phyloP scores from a whole-genome alignment of 176 grass and related monocot genomes.

The Tillandsia leiboldiana region DNA sequence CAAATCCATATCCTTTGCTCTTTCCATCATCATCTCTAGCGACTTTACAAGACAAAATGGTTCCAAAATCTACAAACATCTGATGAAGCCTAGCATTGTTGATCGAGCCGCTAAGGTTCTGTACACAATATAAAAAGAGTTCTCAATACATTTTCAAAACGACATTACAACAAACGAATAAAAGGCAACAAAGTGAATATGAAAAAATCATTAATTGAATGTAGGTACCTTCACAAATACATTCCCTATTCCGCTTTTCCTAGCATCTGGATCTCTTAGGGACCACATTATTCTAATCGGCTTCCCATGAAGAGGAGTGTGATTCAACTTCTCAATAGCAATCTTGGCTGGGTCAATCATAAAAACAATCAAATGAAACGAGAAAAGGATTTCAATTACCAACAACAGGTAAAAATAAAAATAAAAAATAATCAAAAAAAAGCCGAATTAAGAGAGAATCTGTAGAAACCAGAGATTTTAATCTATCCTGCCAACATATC shows the following conservation, averaged over 20 bases:
- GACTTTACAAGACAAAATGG: conserved; percentile 77
- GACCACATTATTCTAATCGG: conserved; percentile 87
- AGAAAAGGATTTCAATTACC: conserved; percentile 5
- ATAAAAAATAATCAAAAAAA: not conserved
- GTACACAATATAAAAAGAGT: not conserved
- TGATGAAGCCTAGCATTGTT: conserved; percentile 45
- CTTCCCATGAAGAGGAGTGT: conserved; percentile 47
- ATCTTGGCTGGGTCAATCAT: conserved; percentile 23
- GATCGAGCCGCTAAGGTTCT: conserved; percentile 53
- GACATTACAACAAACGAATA: not conserved
- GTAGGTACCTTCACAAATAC: conserved; percentile 72
- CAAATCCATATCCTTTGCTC: conserved; percentile 60
- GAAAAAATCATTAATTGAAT: not conserved
- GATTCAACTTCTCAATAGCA: conserved; percentile 57
- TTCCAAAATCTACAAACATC: conserved; percentile 58
- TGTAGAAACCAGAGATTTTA: too few relatives aligned
- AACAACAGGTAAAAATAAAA: not conserved
- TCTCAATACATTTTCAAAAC: not conserved
- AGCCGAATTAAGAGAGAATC: too few relatives aligned
- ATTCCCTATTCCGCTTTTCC: conserved; percentile 65
- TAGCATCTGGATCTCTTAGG: conserved; percentile 48
- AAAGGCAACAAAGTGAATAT: not conserved
- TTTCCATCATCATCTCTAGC: conserved; percentile 45
- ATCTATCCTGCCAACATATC: too few relatives aligned
- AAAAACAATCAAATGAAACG: conserved; percentile 12